Conservation (phyloP, 371 early-diverging fungal species). For the Globomyces sp. region DNA sequence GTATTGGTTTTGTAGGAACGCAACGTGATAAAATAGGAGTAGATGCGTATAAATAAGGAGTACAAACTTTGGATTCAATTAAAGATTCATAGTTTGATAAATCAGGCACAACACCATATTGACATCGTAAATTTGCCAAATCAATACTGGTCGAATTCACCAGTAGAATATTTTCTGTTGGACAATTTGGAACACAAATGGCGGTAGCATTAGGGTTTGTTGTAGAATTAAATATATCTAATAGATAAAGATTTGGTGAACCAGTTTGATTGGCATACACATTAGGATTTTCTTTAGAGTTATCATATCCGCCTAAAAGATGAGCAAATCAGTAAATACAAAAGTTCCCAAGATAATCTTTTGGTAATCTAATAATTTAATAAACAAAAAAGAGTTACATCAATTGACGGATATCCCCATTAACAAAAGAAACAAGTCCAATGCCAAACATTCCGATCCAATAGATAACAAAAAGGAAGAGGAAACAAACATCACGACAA, state of each 20-base stretch:
- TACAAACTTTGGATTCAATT: slow-evolving; percentile 11
- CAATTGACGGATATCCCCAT: slow-evolving; percentile 32
- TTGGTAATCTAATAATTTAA: slow-evolving; percentile 16
- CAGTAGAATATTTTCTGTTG: background rate
- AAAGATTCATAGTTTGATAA: background rate
- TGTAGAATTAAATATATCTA: slow-evolving; percentile 24
- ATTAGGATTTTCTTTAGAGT: background rate
- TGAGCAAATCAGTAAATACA: slow-evolving; percentile 13
- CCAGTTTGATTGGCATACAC: slow-evolving; percentile 14
- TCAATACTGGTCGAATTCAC: slow-evolving; percentile 23
- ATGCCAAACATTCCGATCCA: slow-evolving; percentile 45
- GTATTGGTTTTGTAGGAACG: slow-evolving; percentile 27
- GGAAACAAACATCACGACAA: slow-evolving; percentile 38
- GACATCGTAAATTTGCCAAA: background rate
- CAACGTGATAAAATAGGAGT: slow-evolving; percentile 36
- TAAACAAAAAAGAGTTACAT: slow-evolving; percentile 17
- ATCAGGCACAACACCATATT: background rate
- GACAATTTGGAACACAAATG: slow-evolving; percentile 38
- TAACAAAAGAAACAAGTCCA: slow-evolving; percentile 28
- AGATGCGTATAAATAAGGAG: slow-evolving; percentile 26
- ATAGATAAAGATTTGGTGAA: slow-evolving; percentile 32
- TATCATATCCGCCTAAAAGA: slow-evolving; percentile 18
- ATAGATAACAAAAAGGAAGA: slow-evolving; percentile 35
- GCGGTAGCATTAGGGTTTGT: slow-evolving; percentile 13
- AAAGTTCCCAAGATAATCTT: slow-evolving; percentile 31